Evolutionary conservation across 805 yeast species (phyloP).

Genomic region (Candida corydali): DNA sequence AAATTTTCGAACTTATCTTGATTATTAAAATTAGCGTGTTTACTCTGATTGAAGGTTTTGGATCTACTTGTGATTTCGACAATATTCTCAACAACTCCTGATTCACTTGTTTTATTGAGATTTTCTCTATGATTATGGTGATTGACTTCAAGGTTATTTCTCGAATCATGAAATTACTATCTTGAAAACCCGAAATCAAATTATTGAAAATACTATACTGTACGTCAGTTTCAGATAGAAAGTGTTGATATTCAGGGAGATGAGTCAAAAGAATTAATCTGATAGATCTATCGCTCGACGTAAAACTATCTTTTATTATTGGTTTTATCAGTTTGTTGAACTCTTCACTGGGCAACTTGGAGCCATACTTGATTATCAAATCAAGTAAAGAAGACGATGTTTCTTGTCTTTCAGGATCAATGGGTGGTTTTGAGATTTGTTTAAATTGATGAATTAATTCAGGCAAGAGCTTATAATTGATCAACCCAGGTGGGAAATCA

Average conservation of each 20-base stretch:
- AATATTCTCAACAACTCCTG: slow-evolving; percentile 76
- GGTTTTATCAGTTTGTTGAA: slow-evolving; percentile 51
- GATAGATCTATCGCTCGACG: slow-evolving; percentile 70
- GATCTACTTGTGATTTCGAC: slow-evolving; percentile 80
- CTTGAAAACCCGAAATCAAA: slow-evolving; percentile 78
- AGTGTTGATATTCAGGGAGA: slow-evolving; percentile 51
- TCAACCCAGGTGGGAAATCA: slow-evolving; percentile 45
- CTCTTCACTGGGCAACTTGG: slow-evolving; percentile 22
- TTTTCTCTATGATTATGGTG: slow-evolving; percentile 56
- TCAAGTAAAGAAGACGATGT: slow-evolving; percentile 35
- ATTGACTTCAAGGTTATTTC: slow-evolving; percentile 72
- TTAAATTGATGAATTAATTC: slow-evolving; percentile 50
- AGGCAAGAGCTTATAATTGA: slow-evolving; percentile 66
- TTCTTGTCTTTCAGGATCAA: slow-evolving; percentile 31
- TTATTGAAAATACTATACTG: slow-evolving; percentile 65
- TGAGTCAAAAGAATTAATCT: slow-evolving; percentile 66
- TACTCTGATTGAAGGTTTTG: slow-evolving; percentile 70
- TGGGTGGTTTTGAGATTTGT: slow-evolving; percentile 18
- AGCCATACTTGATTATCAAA: slow-evolving; percentile 36
- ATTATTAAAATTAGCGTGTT: slow-evolving; percentile 70
- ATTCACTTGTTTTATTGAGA: slow-evolving; percentile 77
- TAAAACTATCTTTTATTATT: slow-evolving; percentile 57
- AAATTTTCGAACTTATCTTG: slow-evolving; percentile 58
- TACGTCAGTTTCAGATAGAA: slow-evolving; percentile 55
- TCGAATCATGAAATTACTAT: slow-evolving; percentile 75